Percentiles rank a stretch among this genome's conserved stretches.
Conservation (phyloP, 1,139 yeast species). For the Nadsonia commutata region DNA sequence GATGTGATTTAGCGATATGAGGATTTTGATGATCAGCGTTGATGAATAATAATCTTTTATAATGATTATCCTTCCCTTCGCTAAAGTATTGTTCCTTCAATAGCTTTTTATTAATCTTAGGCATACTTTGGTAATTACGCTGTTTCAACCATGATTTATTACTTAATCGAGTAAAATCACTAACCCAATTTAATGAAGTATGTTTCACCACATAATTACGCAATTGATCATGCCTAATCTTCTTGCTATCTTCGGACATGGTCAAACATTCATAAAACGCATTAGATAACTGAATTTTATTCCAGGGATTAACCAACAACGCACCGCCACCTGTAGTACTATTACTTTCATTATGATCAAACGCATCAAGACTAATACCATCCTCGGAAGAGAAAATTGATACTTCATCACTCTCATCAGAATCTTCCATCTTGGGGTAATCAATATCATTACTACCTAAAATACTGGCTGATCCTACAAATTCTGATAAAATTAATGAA, state of each 20-base stretch:
- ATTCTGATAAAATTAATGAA: slow-evolving; percentile 78
- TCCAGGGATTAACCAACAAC: slow-evolving; percentile 83
- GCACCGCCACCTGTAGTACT: slow-evolving; percentile 34
- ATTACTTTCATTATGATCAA: background rate
- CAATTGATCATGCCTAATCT: slow-evolving; percentile 47
- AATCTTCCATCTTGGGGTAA: background rate
- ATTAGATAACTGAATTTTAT: slow-evolving; percentile 47
- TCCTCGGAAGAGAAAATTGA: background rate
- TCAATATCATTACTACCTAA: slow-evolving; percentile 28
- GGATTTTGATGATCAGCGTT: slow-evolving; percentile 1
- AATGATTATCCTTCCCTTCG: slow-evolving; percentile 7
- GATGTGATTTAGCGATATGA: slow-evolving; percentile 8
- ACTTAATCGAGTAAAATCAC: slow-evolving; percentile 40
- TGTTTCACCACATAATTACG: slow-evolving; percentile 43
- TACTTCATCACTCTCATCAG: background rate
- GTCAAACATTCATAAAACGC: slow-evolving; percentile 47
- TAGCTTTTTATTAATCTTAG: slow-evolving; percentile 14
- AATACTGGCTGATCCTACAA: slow-evolving; percentile 83
- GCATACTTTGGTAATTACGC: slow-evolving; percentile 26
- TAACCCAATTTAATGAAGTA: slow-evolving; percentile 68
- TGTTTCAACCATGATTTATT: slow-evolving; percentile 51
- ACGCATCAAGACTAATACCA: background rate
- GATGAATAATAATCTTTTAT: slow-evolving; percentile 11
- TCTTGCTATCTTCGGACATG: slow-evolving; percentile 46
- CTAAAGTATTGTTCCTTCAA: slow-evolving; percentile 14